Evolutionary conservation across 1,139 yeast genomes (phyloP), one percentile per base, ranked within the genome.

Genomic region (Wickerhamiella infanticola): DNA sequence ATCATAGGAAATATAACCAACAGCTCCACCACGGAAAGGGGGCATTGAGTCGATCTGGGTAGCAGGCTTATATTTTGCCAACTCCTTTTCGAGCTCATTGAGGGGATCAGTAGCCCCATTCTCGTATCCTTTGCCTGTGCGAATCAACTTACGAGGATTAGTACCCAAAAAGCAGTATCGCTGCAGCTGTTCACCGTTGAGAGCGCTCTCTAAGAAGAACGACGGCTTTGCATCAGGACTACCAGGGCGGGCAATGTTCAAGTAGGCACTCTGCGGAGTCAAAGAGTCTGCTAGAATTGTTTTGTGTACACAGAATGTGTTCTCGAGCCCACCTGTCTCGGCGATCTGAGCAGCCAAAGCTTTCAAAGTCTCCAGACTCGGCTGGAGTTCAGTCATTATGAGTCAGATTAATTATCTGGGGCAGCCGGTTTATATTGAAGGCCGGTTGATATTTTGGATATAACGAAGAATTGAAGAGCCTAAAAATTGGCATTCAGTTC

Each of bases 1-100:
- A 63, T 93, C 99, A 58, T 90, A 90, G 0, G 96, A 84, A 42
- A 90, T 78, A 60, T 86, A 90, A 0, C 98, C 98, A 45, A 90
- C 74, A 7, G 97, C 97, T 52, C 98, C 99, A 46, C 99, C 98
- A 57, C 90, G 79, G 48, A 88, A 69, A 51, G 74, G 75, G 7
- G 96, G 96, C 18, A 62, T 51, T 9, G 52, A 43, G 33, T 57
- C 53, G 3, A 62, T 57, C 0, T 93, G 93, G 39, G 81, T 66
- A 51, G 75, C 75, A 0, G 90, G 85, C 57, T 83, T 86, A 57
- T 73, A 76, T 41, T 69, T 64, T 8, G 68, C 61, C 66, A 90
- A 69, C 60, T 88, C 95, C 41, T 73, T 54, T 61, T 90, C 95
- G 50, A 90, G 70, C 4, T 81, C 62, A 2, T 67, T 64, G 51